Base-by-base conservation (phyloP, 2,329 filamentous ascomycete species). In the Sarocladium kiliense region DNA sequence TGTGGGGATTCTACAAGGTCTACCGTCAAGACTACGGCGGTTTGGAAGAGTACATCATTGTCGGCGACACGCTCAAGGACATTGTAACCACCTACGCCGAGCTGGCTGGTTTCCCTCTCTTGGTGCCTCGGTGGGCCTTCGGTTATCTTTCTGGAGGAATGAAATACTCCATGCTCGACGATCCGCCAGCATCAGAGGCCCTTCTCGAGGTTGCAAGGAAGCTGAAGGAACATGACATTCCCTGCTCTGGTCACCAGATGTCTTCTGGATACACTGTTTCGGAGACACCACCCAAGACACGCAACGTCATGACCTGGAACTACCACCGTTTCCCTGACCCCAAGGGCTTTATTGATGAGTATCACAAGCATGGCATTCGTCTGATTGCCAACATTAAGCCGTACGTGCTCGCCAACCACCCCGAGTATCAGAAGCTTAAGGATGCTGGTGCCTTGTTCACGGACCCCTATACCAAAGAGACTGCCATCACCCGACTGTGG, bases 1-100 rank as follows among this genome's bases (percentile, higher is more conserved):
- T 89, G 70, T 90, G 86, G 85, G 87, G 87, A 0, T 80, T 80
- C 56, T 89, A 84, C 77, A 89, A 89, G 66, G 84, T 88, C 19
- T 88, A 88, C 62, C 79, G 86, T 7, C 87, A 90, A 67, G 84
- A 87, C 57, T 80, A 86, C 59, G 87, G 87, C 21, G 87, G 87
- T 0, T 72, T 90, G 0, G 87, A 90, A 64, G 80, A 89, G 68
- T 89, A 89, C 60, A 72, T 85, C 21, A 80, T 90, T 49, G 76
- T 88, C 1, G 87, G 86, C 12, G 77, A 77, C 61, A 89, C 84
- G 0, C 70, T 89, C 3, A 77, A 81, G 57, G 86, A 89, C 1
- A 79, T 89, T 1, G 83, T 90, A 0, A 74, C 71, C 1, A 77
- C 78, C 0, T 90, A 89, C 60, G 87, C 86, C 3, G 79, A 85